Percentiles rank a stretch among this genome's conserved stretches.
Evolutionary conservation across 2,329 filamentous ascomycete genomes (phyloP).

Genomic region (Hypomyces rosellus): DNA sequence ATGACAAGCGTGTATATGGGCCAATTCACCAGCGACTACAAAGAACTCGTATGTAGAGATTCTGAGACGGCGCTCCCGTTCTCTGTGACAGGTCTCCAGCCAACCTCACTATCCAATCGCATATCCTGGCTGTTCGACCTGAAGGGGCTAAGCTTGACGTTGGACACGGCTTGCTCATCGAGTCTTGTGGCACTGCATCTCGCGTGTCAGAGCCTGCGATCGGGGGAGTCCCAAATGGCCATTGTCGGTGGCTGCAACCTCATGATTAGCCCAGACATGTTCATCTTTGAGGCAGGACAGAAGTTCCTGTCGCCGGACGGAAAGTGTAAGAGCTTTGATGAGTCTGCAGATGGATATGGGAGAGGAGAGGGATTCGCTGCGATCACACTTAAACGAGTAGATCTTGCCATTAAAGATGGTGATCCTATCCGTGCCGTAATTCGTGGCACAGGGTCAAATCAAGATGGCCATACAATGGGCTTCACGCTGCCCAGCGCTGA

Average conservation of each 20-base stretch:
- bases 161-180: constrained; percentile 48
- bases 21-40: constrained; percentile 29
- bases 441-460: background rate
- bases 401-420: constrained; percentile 1
- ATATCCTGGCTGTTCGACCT: constrained; percentile 43
- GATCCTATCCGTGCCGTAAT: background rate
- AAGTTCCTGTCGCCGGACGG: constrained; percentile 16
- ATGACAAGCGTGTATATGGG: constrained; percentile 33
- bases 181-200: constrained; percentile 41
- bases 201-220: constrained; percentile 20
- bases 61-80: constrained; percentile 43
- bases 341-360: constrained; percentile 42
- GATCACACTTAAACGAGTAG: background rate
- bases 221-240: constrained; percentile 14
- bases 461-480: constrained; percentile 3
- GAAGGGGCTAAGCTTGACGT: constrained; percentile 38
- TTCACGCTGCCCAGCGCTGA: constrained; percentile 1
- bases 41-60: constrained; percentile 24
- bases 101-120: constrained; percentile 37
- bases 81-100: constrained; percentile 53
- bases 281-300: constrained; percentile 5
- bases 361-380: constrained; percentile 34
- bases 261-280: constrained; percentile 26
- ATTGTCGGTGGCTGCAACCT: constrained; percentile 26
- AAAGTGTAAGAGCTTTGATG: constrained; percentile 33